Percentiles rank a stretch among this genome's conserved stretches.
These are phyloP conservation scores for Cutaneotrichosporon dermatis DNA, from an alignment of 1,284 basidiomycete species.

Conservation along the genomic window DNA sequence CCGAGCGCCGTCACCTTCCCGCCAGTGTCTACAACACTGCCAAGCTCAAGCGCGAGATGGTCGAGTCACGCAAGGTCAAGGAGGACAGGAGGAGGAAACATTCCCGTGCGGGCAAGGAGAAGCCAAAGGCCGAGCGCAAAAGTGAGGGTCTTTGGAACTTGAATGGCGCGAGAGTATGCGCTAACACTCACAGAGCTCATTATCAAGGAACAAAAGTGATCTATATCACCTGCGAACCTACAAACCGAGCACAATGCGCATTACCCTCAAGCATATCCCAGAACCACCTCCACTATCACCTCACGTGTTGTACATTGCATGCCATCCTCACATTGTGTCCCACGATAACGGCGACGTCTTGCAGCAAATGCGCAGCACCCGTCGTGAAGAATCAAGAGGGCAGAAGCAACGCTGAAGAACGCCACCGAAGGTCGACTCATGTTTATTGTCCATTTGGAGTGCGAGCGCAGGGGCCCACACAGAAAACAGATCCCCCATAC, in stretches of 20 bases:
- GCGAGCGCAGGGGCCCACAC: neutral
- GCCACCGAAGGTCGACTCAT: neutral
- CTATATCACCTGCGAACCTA: no score
- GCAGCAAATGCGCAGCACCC: neutral
- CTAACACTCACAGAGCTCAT: slow-evolving; percentile 55
- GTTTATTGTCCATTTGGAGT: neutral
- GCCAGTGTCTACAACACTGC: slow-evolving; percentile 82
- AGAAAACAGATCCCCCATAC: neutral
- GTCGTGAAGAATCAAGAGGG: neutral
- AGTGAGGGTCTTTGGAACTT: slow-evolving; percentile 45
- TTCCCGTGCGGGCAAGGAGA: slow-evolving; percentile 73
- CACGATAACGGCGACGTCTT: neutral
- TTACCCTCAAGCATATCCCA: neutral
- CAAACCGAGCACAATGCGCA: no score
- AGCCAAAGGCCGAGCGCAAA: slow-evolving; percentile 88
- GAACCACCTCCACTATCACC: neutral
- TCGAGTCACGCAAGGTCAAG: slow-evolving; percentile 83
- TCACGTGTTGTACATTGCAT: slow-evolving; percentile 24
- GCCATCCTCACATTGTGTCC: slow-evolving; percentile 4
- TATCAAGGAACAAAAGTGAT: slow-evolving; percentile 66
- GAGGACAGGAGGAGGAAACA: slow-evolving; percentile 89
- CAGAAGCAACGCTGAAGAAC: neutral
- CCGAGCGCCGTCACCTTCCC: slow-evolving; percentile 80
- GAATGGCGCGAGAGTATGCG: neutral
- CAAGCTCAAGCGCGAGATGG: slow-evolving; percentile 87